Evolutionary conservation across 768 basidiomycete genomes (phyloP), one percentile per base, ranked within the genome.

Genomic region (Suillus clintonianus): DNA sequence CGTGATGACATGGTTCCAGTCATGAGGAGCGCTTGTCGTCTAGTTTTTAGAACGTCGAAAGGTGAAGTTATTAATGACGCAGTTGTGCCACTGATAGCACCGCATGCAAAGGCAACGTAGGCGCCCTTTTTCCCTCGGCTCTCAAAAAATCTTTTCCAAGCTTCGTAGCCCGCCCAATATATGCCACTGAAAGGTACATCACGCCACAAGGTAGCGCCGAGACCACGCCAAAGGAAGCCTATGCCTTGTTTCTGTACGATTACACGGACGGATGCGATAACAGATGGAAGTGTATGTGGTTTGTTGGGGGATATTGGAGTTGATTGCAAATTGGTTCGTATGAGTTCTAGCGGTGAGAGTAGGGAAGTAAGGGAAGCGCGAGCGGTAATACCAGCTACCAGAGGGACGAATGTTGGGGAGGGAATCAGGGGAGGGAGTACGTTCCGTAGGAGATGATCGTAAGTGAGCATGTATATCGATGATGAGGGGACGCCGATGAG

Each of bases 121-220:
- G 87, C 81, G 43, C 89, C 94, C 64, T 82, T 74, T 66, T 81
- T 69, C 30, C 87, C 87, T 59, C 77, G 74, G 62, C 81, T 77
- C 69, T 81, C 77, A 69, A 95, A 86, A 17, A 75, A 69, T 22
- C 81, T 79, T 79, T 97, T 98, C 78, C 87, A 86, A 0, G 85
- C 79, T 74, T 99, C 97, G 73, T 98, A 99, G 30, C 91, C 89
- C 5, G 94, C 93, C 97, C 97, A 99, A 71, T 99, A 99, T 37
- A 97, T 80, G 13, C 96, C 97, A 45, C 93, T 95, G 74, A 99
- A 99, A 0, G 97, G 97, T 7, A 99, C 96, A 69, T 99, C 97
- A 57, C 97, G 86, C 95, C 95, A 98, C 10, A 99, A 81, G 5
- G 95, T 97, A 2, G 96, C 86, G 1, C 91, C 91, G 9, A 99